phyloP scores from a whole-genome alignment of 108 stramenopile species.

The Nitzschia palea region DNA sequence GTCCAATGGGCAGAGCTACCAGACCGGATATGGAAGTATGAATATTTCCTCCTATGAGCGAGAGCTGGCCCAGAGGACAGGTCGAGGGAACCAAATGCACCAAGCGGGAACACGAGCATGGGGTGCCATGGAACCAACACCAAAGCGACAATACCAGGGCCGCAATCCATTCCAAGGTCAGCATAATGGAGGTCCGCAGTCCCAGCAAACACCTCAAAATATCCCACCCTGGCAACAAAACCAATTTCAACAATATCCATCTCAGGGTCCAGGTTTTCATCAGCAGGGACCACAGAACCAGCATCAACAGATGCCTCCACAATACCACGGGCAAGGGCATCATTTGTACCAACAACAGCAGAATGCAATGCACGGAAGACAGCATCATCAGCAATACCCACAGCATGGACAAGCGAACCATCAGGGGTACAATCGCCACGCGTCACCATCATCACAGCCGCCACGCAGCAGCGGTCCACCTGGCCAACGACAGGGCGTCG shows the following conservation, averaged over 20 bases:
- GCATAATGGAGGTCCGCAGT: constrained; percentile 24
- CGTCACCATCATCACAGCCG: constrained; percentile 8
- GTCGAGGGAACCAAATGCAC: constrained; percentile 78
- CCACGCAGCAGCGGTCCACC: constrained; percentile 15
- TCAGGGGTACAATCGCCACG: constrained; percentile 18
- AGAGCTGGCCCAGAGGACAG: constrained; percentile 67
- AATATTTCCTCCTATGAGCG: constrained; percentile 85
- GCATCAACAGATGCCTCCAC: constrained; percentile 6
- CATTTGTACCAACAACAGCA: constrained; percentile 25
- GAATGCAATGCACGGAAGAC: constrained; percentile 14
- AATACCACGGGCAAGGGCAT: neutral
- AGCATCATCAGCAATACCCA: constrained; percentile 13
- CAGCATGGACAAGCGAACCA: constrained; percentile 19
- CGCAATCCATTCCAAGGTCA: constrained; percentile 41
- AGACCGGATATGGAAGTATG: constrained; percentile 84
- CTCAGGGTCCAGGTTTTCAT: constrained; percentile 10
- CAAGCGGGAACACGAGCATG: constrained; percentile 84
- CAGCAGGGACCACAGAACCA: constrained; percentile 39
- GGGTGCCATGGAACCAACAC: constrained; percentile 85
- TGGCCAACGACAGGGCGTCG: constrained; percentile 18
- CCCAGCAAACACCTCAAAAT: constrained; percentile 34
- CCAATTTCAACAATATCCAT: constrained; percentile 15
- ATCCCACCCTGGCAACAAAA: constrained; percentile 40
- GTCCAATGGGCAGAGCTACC: constrained; percentile 62
- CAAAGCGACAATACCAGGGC: constrained; percentile 53